Percentiles rank a stretch among this genome's conserved stretches.
Evolutionary conservation across 306 rosid genomes (phyloP).

Genomic region (Corylus avellana): DNA sequence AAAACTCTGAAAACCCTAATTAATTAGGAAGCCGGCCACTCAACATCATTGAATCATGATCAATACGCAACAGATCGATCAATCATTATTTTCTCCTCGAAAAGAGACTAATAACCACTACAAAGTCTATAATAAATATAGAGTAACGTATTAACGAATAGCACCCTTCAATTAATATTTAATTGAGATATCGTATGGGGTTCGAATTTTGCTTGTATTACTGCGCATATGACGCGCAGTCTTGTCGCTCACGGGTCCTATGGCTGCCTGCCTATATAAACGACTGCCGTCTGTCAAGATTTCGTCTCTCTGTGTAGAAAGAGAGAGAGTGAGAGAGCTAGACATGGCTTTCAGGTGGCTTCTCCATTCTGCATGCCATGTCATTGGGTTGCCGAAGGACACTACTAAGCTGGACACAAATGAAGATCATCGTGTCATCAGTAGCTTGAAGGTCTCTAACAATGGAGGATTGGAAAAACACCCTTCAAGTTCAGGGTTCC

Average conservation of each 20-base stretch:
- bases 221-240: slow-evolving; percentile 20
- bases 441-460: slow-evolving; percentile 11
- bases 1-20: background rate
- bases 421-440: slow-evolving; percentile 17
- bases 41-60: slow-evolving; percentile 34
- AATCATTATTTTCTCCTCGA: background rate
- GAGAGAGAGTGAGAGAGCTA: slow-evolving; percentile 8
- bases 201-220: slow-evolving; percentile 26
- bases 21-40: slow-evolving; percentile 32
- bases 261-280: slow-evolving; percentile 20
- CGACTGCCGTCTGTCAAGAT: background rate
- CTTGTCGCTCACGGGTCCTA: slow-evolving; percentile 17
- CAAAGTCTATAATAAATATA: background rate
- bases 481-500: slow-evolving; percentile 38
- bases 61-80: slow-evolving; percentile 28
- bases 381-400: slow-evolving; percentile 32
- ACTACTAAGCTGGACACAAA: slow-evolving; percentile 11
- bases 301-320: background rate
- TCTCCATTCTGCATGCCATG: slow-evolving; percentile 46
- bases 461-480: slow-evolving; percentile 4
- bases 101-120: slow-evolving; percentile 19
- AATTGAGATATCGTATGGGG: slow-evolving; percentile 22
- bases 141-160: slow-evolving; percentile 14
- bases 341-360: slow-evolving; percentile 50
- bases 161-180: slow-evolving; percentile 6